phyloP scores from a whole-genome alignment of 2,329 filamentous ascomycete species.

The Trichothecium sympodiale region DNA sequence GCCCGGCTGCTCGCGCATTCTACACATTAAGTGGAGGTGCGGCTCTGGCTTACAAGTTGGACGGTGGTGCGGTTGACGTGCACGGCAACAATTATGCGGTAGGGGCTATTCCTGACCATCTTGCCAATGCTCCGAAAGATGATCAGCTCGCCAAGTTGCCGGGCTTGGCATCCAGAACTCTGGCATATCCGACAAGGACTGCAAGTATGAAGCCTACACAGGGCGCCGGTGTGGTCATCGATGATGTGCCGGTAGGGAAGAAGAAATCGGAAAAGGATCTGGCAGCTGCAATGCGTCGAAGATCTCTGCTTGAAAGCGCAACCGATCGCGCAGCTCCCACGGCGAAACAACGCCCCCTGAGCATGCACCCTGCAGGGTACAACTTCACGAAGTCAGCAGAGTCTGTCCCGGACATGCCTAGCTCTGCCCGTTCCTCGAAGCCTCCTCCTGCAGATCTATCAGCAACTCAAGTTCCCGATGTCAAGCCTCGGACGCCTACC shows the following conservation, averaged over 20 bases:
- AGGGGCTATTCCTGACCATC: conserved; percentile 1
- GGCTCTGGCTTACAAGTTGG: conserved; percentile 4
- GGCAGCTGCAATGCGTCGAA: not conserved
- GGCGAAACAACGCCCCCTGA: conserved; percentile 2
- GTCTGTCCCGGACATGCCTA: conserved; percentile 1
- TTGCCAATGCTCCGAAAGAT: not conserved
- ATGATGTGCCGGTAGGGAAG: too few relatives aligned
- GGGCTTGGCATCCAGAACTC: not conserved
- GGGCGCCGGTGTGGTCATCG: too few relatives aligned
- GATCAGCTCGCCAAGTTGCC: not conserved
- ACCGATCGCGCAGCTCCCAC: not conserved
- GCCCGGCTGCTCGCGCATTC: conserved; percentile 21
- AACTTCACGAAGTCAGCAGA: not conserved
- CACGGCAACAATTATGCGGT: conserved; percentile 5
- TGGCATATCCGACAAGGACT: conserved; percentile 1
- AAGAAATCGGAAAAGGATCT: not conserved
- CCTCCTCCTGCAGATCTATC: too few relatives aligned
- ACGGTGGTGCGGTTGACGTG: conserved; percentile 6
- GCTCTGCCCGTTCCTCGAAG: too few relatives aligned
- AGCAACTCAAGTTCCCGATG: too few relatives aligned
- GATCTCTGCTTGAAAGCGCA: conserved; percentile 2
- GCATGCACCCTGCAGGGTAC: conserved; percentile 4
- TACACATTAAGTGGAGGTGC: conserved; percentile 14
- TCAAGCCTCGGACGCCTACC: too few relatives aligned
- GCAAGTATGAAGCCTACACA: conserved; percentile 3